Conservation (phyloP, 139 green algal species). For the Volvox africanus region DNA sequence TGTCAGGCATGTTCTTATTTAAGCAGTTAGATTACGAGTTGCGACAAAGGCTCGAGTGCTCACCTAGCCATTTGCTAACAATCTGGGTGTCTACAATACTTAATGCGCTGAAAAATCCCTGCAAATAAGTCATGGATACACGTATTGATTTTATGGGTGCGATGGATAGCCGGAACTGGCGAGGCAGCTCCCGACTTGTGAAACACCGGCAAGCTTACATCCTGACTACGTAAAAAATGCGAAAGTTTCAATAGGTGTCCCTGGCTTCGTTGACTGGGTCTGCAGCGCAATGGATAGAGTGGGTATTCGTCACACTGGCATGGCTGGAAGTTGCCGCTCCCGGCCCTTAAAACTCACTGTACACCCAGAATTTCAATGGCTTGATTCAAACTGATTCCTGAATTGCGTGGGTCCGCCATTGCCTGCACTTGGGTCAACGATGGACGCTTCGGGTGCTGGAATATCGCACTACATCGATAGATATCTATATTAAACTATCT, state of each 20-base stretch:
- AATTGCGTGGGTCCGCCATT: slow-evolving; percentile 7
- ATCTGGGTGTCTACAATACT: not conserved
- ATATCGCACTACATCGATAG: not conserved
- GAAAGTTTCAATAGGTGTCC: not conserved
- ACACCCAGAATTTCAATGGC: slow-evolving; percentile 3
- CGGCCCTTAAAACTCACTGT: not conserved
- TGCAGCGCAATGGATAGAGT: not conserved
- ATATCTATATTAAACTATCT: not conserved
- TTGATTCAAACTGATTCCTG: not conserved
- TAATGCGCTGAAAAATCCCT: slow-evolving; percentile 34
- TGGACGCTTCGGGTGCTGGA: not conserved
- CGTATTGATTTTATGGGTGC: not conserved
- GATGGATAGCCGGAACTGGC: not conserved
- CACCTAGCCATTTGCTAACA: slow-evolving; percentile 26
- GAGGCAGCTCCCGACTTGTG: not conserved
- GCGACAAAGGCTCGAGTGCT: not conserved
- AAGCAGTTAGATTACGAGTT: not conserved
- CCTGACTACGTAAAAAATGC: not conserved
- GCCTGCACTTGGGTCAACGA: slow-evolving; percentile 9
- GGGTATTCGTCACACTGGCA: not conserved
- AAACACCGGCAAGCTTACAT: slow-evolving; percentile 3
- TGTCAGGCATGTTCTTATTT: not conserved
- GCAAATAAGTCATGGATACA: not conserved
- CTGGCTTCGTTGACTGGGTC: not conserved
- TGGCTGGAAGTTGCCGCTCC: not conserved